phyloP scores from a whole-genome alignment of 176 grass and related monocot species.

The Paspalum notatum region DNA sequence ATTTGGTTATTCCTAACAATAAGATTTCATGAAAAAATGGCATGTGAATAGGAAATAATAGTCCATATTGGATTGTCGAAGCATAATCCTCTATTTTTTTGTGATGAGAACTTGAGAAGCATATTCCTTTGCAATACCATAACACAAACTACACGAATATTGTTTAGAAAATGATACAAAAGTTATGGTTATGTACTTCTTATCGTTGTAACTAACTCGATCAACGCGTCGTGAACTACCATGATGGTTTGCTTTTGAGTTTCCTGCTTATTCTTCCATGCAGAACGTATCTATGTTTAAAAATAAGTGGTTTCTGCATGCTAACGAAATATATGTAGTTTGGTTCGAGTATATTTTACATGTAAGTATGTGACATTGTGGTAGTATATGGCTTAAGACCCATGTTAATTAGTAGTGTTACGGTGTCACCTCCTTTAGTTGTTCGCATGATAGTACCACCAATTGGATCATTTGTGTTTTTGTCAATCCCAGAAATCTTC shows the following conservation, averaged over 20 bases:
- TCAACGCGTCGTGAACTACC: neutral
- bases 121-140: neutral
- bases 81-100: neutral
- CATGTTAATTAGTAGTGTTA: constrained; percentile 28
- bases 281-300: neutral
- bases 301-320: constrained; percentile 4
- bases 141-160: neutral
- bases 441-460: constrained; percentile 78
- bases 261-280: neutral
- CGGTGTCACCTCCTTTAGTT: constrained; percentile 68
- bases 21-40: neutral
- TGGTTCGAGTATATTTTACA: neutral
- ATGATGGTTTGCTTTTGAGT: neutral
- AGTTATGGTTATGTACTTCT: neutral
- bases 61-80: neutral
- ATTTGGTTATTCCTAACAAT: neutral
- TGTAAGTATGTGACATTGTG: neutral
- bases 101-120: neutral
- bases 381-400: neutral
- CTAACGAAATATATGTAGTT: neutral
- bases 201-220: neutral
- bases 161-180: neutral
- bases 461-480: constrained; percentile 58
- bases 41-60: neutral
- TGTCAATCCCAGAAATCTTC: constrained; percentile 72